Base-by-base conservation (phyloP, 2,329 filamentous ascomycete species). In the Colletotrichum scovillei region DNA sequence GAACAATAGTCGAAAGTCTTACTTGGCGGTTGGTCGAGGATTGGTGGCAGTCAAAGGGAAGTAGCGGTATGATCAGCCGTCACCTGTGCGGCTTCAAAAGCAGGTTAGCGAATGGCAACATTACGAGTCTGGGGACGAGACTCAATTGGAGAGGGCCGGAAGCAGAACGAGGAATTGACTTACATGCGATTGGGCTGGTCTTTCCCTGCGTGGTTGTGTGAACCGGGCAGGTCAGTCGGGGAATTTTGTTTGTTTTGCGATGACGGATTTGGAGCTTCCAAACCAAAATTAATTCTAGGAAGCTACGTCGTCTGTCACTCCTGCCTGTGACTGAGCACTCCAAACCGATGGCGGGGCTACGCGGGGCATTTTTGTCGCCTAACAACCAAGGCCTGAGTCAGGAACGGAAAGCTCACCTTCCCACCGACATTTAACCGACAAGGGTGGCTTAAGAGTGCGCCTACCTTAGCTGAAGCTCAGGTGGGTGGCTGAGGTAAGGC, bases 1-100 rank as follows among this genome's bases (percentile, higher is more conserved):
- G 66, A 73, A 73, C 69, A 69, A 72, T 38, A 70, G 57, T 76
- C 70, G 62, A 58, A 69, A 67, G 73, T 72, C 62, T 42, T 67
- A 73, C 64, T 42, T 63, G 67, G 56, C 35, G 26, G 32, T 52
- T 52, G 35, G 53, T 57, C 32, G 49, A 38, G 46, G 55, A 28
- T 65, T 28, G 53, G 24, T 26, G 12, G 24, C 12, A 28, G 46
- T 56, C 28, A 28, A 46, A 57, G 66, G 65, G 38, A 72, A 72
- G 71, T 46, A 66, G 32, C 32, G 58, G 67, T 73, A 70, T 71
- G 26, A 7, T 59, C 55, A 38, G 60, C 32, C 67, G 53, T 72
- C 55, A 30, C 59, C 62, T 42, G 22, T 26, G 19, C 28, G 35
- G 30, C 67, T 60, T 35, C 60, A 35, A 38, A 22, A 32, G 52